Evolutionary conservation across 768 basidiomycete species (phyloP).

Genomic region (Trametes cubensis): DNA sequence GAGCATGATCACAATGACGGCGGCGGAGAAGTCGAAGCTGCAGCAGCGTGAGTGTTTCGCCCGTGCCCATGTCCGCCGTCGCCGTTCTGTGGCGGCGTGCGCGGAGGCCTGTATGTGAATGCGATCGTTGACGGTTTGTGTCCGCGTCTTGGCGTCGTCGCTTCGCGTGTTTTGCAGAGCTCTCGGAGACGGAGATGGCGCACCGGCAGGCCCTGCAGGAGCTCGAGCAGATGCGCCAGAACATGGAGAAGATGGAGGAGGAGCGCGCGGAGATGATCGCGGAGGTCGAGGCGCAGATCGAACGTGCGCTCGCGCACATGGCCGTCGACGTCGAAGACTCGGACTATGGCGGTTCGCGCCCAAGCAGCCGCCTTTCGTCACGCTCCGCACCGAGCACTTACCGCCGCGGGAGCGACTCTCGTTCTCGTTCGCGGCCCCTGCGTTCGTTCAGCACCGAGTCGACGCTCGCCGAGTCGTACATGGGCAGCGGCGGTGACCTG

Average conservation of each 20-base stretch:
- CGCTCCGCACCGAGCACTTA: conserved; percentile 51
- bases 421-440: conserved; percentile 50
- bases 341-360: conserved; percentile 72
- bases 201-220: conserved; percentile 82
- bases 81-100: neutral
- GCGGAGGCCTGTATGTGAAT: too few relatives aligned
- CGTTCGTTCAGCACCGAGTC: conserved; percentile 81
- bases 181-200: conserved; percentile 79
- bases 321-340: conserved; percentile 78
- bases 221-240: conserved; percentile 78
- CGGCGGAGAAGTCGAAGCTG: conserved; percentile 76
- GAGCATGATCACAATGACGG: conserved; percentile 74
- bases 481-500: conserved; percentile 38
- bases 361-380: conserved; percentile 68
- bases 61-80: conserved; percentile 2
- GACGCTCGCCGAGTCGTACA: conserved; percentile 72
- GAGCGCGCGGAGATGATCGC: conserved; percentile 89
- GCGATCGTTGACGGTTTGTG: neutral
- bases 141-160: neutral
- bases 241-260: conserved; percentile 86
- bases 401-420: conserved; percentile 61
- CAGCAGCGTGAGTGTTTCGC: conserved; percentile 64
- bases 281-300: conserved; percentile 92
- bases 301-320: conserved; percentile 84
- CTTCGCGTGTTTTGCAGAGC: conserved; percentile 49